phyloP scores from a whole-genome alignment of 1,284 basidiomycete species.

The Anthracocystis walkeri region DNA sequence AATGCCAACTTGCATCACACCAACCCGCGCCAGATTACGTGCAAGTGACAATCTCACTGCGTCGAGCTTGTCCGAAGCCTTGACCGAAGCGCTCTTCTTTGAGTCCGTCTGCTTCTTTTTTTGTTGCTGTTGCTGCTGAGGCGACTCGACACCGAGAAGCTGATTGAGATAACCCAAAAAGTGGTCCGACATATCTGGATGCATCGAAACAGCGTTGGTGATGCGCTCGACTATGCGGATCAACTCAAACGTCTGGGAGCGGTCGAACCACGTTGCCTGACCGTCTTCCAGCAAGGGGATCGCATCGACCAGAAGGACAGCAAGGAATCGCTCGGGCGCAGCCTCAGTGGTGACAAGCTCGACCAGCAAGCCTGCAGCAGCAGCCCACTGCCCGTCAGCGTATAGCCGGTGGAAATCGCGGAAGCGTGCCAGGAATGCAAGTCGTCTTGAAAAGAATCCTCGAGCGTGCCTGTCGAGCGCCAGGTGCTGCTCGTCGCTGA shows the following conservation, averaged over 20 bases:
- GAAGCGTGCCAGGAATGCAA: constrained; percentile 65
- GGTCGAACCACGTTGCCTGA: constrained; percentile 53
- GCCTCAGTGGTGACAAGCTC: constrained; percentile 62
- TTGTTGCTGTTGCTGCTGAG: constrained; percentile 2
- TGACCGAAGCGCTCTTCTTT: constrained; percentile 16
- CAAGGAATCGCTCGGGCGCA: constrained; percentile 64
- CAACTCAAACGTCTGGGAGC: constrained; percentile 61
- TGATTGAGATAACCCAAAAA: constrained; percentile 57
- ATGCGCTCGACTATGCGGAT: constrained; percentile 64
- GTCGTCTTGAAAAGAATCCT: constrained; percentile 56
- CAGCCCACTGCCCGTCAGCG: constrained; percentile 43
- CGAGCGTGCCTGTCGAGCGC: constrained; percentile 20
- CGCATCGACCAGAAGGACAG: constrained; percentile 64
- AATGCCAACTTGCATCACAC: constrained; percentile 47
- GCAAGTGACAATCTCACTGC: constrained; percentile 53
- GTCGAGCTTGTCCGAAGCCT: constrained; percentile 52
- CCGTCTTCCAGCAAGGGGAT: constrained; percentile 59
- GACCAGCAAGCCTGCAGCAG: constrained; percentile 59
- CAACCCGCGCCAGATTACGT: constrained; percentile 53
- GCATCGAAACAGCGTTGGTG: constrained; percentile 38
- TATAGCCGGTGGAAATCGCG: constrained; percentile 64
- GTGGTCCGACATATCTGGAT: constrained; percentile 53
- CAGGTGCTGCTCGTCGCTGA: constrained; percentile 12
- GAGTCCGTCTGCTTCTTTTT: constrained; percentile 7
- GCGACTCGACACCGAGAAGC: constrained; percentile 33